Base-by-base conservation (phyloP, 257 asterid species). In the Cordia subcordata region DNA sequence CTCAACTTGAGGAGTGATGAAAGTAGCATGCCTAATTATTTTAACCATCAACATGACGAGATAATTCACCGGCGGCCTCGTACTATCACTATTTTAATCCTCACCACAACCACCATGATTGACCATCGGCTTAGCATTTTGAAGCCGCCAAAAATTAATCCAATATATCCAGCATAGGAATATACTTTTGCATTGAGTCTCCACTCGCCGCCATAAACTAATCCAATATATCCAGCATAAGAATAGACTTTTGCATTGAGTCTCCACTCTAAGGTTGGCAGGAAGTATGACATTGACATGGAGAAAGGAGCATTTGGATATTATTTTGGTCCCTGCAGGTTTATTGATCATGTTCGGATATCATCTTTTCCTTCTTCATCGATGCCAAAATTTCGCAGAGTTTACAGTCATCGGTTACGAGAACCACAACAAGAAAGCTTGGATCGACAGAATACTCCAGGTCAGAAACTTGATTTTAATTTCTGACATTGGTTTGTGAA, bases 371-470 rank as follows among this genome's bases (percentile, higher is more conserved):
- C 84, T 79, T 64, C 68, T 84, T 62, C 77, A 74, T 59, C 55
- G 81, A 40, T 84, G 63, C 81, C 77, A 84, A 10, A 76, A 67
- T 23, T 49, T 64, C 63, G 88, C 84, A 3, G 33, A 67, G 10
- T 68, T 73, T 18, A 86, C 93, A 0, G 59, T 69, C 65, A 50
- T 84, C 11, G 90, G 93, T 17, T 76, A 84, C 50, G 87, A 84
- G 67, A 81, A 77, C 58, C 84, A 84, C 47, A 81, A 73, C 75
- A 84, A 58, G 81, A 68, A 71, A 65, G 82, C 77, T 57, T 86
- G 95, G 95, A 84, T 83, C 44, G 70, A 46, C 50, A 74, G 79
- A 71, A 79, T 70, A 74, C 49, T 77, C 46, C 73, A 75, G 90
- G 95, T 84, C 35, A 27, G 35, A 1, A 27, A 27, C 35, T 27